phyloP scores from a whole-genome alignment of 2,329 filamentous ascomycete species.

The Parasarocladium wereldwijsianum region DNA sequence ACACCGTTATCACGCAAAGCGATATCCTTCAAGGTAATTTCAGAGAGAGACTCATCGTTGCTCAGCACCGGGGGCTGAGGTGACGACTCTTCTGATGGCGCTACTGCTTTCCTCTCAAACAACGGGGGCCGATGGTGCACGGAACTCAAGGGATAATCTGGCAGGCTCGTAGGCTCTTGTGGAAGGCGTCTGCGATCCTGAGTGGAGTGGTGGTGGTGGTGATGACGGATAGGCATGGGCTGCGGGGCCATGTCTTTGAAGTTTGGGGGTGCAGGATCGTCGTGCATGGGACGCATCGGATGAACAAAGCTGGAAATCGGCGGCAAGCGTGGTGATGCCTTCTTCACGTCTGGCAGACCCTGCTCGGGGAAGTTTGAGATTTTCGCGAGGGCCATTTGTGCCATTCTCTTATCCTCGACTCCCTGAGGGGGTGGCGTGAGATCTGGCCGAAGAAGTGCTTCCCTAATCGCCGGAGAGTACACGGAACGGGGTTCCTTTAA shows the following conservation, averaged over 20 bases:
- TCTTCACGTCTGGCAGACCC: constrained; percentile 1
- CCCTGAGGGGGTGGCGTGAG: constrained; percentile 3
- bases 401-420: constrained; percentile 2
- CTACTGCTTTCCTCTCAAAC: constrained; percentile 1
- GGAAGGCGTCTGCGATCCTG: constrained; percentile 1
- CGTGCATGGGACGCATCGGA: constrained; percentile 2
- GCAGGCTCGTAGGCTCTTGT: constrained; percentile 1
- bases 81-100: constrained; percentile 4
- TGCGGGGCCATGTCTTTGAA: constrained; percentile 2
- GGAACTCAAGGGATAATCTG: not conserved
- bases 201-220: constrained; percentile 1
- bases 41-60: constrained; percentile 9
- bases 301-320: constrained; percentile 1
- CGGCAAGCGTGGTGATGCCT: constrained; percentile 2
- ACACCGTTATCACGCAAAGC: constrained; percentile 31
- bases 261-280: constrained; percentile 1
- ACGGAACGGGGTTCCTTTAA: constrained; percentile 1
- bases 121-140: constrained; percentile 2
- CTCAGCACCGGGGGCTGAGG: constrained; percentile 4
- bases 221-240: not conserved
- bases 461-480: not conserved
- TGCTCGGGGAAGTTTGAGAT: not conserved
- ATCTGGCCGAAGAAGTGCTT: too few species aligned
- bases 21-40: constrained; percentile 31
- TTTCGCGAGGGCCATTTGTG: constrained; percentile 1